Percentiles rank a stretch among this genome's conserved stretches.
These are phyloP conservation scores for Coemansia sp. DNA, from an alignment of 192 early-diverging fungal species.

Conservation along the genomic window DNA sequence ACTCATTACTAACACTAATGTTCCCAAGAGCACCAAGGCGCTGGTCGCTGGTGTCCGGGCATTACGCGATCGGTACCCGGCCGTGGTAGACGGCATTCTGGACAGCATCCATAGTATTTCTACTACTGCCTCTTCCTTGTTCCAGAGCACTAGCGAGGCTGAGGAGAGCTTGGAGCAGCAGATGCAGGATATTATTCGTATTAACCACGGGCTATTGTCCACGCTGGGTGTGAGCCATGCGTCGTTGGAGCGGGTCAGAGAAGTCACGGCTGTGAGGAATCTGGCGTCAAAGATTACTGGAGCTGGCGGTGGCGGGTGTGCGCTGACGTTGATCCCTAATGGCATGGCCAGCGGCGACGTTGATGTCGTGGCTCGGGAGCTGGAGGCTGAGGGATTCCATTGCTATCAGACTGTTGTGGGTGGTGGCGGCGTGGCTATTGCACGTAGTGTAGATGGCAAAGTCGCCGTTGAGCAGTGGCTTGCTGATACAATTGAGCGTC, in stretches of 20 bases:
- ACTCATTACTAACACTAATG: constrained; percentile 86
- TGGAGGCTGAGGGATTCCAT: constrained; percentile 65
- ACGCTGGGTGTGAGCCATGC: constrained; percentile 86
- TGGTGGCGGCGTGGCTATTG: constrained; percentile 62
- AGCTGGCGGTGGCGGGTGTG: constrained; percentile 97
- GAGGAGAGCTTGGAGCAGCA: constrained; percentile 20
- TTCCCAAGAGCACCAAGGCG: constrained; percentile 85
- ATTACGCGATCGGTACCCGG: constrained; percentile 59
- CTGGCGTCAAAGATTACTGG: constrained; percentile 92
- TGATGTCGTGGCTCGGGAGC: constrained; percentile 46
- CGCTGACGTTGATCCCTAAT: constrained; percentile 71
- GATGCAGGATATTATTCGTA: constrained; percentile 64
- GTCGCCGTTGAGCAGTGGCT: constrained; percentile 34
- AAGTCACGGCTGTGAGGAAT: constrained; percentile 61
- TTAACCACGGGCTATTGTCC: constrained; percentile 83
- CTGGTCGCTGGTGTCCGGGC: constrained; percentile 80
- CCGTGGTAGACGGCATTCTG: constrained; percentile 66
- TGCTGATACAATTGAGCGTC: not conserved
- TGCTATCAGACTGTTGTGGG: constrained; percentile 77
- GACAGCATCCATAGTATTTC: constrained; percentile 71
- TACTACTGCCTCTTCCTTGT: constrained; percentile 33
- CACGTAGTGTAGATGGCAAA: constrained; percentile 12
- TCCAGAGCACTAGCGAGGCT: constrained; percentile 17
- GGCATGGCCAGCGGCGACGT: constrained; percentile 21
- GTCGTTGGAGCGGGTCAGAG: constrained; percentile 75